Conservation (phyloP, 768 basidiomycete species). For the Hericium erinaceus region DNA sequence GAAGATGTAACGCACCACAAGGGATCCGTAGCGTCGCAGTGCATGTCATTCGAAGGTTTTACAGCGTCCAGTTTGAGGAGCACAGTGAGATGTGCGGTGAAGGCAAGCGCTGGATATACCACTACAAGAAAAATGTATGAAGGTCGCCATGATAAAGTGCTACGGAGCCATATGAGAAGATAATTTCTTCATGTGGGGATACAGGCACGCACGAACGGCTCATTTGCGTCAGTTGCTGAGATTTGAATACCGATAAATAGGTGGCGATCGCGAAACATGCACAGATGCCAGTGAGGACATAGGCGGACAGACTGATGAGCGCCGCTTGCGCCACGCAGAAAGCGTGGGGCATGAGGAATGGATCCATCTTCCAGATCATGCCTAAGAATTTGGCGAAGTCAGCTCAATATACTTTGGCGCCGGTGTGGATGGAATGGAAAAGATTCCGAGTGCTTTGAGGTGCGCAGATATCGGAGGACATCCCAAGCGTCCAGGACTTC, state of each 20-base stretch:
- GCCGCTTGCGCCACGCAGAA: slow-evolving; percentile 37
- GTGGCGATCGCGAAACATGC: slow-evolving; percentile 18
- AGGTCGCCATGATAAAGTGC: slow-evolving; percentile 41
- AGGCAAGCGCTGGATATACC: slow-evolving; percentile 38
- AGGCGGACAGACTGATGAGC: slow-evolving; percentile 14
- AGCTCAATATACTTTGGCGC: no score
- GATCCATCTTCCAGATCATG: slow-evolving; percentile 56
- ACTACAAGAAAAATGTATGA: slow-evolving; percentile 35
- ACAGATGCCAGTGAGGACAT: slow-evolving; percentile 16
- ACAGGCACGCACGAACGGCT: slow-evolving; percentile 4
- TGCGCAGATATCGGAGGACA: no score
- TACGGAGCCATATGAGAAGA: slow-evolving; percentile 16
- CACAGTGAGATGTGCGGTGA: slow-evolving; percentile 33
- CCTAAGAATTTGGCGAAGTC: slow-evolving; percentile 26
- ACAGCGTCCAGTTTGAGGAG: slow-evolving; percentile 36
- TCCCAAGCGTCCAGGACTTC: no score
- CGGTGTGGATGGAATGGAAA: no score
- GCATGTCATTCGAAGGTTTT: slow-evolving; percentile 39
- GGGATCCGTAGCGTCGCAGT: slow-evolving; percentile 51
- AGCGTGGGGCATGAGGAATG: slow-evolving; percentile 42
- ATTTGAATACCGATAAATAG: slow-evolving; percentile 12
- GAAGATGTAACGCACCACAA: slow-evolving; percentile 36
- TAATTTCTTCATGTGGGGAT: neutral
- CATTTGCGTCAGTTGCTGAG: slow-evolving; percentile 3
- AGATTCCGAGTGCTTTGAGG: no score